These are phyloP conservation scores for Colletotrichum coccodes DNA, from an alignment of 2,329 filamentous ascomycete species.

Conservation along the genomic window DNA sequence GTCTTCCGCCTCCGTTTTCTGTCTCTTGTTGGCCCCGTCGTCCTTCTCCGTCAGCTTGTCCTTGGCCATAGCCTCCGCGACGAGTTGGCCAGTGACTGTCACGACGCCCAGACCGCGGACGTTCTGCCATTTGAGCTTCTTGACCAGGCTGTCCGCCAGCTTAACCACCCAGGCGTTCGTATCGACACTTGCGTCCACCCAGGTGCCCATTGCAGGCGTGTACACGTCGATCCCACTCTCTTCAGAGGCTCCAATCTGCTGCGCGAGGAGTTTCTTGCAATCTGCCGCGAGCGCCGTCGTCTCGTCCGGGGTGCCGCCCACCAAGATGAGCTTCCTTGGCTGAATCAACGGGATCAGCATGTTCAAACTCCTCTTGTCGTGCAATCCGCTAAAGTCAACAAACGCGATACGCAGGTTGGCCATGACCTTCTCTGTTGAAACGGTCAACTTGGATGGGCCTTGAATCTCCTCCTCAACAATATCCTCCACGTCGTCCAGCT, in stretches of 20 bases:
- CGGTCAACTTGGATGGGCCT: slow-evolving; percentile 81
- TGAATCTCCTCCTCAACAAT: slow-evolving; percentile 56
- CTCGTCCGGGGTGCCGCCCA: slow-evolving; percentile 82
- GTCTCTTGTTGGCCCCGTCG: slow-evolving; percentile 59
- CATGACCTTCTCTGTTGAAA: slow-evolving; percentile 70
- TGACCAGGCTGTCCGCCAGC: slow-evolving; percentile 84
- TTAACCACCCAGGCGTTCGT: slow-evolving; percentile 98
- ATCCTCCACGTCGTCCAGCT: slow-evolving; percentile 69
- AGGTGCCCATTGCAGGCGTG: slow-evolving; percentile 78
- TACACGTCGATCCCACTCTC: slow-evolving; percentile 77
- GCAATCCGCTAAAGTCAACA: slow-evolving; percentile 91
- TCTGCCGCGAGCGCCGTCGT: slow-evolving; percentile 82
- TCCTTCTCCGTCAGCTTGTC: slow-evolving; percentile 57
- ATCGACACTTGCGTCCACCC: slow-evolving; percentile 92
- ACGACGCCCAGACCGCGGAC: slow-evolving; percentile 91
- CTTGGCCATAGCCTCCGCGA: slow-evolving; percentile 47
- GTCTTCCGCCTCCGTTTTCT: slow-evolving; percentile 53
- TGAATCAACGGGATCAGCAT: slow-evolving; percentile 96
- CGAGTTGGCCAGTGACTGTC: slow-evolving; percentile 82
- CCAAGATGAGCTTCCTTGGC: slow-evolving; percentile 93
- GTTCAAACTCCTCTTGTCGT: slow-evolving; percentile 92
- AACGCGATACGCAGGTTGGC: slow-evolving; percentile 83
- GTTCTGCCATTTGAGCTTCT: slow-evolving; percentile 92
- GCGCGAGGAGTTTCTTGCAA: slow-evolving; percentile 75
- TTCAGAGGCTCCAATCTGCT: slow-evolving; percentile 53